phyloP scores from a whole-genome alignment of 805 yeast genomes.

The Saccharomyces kudriavzevii region DNA sequence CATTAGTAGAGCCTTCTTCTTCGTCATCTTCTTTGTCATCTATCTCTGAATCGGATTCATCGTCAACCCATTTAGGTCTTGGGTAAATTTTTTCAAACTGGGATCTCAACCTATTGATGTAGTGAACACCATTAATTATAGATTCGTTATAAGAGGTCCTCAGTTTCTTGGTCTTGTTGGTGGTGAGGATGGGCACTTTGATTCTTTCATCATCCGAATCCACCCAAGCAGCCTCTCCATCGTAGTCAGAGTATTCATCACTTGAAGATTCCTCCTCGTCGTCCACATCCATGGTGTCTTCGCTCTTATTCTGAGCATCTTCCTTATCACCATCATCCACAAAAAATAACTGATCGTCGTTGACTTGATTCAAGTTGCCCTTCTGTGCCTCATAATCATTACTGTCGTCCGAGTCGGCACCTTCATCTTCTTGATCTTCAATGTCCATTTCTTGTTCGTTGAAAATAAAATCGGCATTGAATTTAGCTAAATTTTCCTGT shows the following conservation, averaged over 20 bases:
- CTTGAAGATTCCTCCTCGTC: constrained; percentile 28
- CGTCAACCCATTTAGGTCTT: constrained; percentile 72
- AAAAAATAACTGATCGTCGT: constrained; percentile 21
- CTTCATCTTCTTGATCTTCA: constrained; percentile 21
- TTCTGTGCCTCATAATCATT: constrained; percentile 25
- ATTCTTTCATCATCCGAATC: constrained; percentile 87
- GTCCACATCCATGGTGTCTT: constrained; percentile 37
- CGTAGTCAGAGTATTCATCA: constrained; percentile 29
- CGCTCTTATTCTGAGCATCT: constrained; percentile 16
- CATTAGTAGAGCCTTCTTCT: constrained; percentile 25
- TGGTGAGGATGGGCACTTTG: constrained; percentile 47
- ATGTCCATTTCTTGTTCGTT: constrained; percentile 34
- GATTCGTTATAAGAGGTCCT: constrained; percentile 52
- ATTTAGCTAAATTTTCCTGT: constrained; percentile 53
- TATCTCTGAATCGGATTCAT: constrained; percentile 24
- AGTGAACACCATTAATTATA: constrained; percentile 49
- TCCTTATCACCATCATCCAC: constrained; percentile 20
- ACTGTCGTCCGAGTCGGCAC: constrained; percentile 24
- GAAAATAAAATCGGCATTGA: constrained; percentile 36
- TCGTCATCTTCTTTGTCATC: constrained; percentile 24
- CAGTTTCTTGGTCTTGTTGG: constrained; percentile 62
- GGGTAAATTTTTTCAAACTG: constrained; percentile 73
- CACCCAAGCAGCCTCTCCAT: constrained; percentile 54
- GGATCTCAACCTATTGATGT: constrained; percentile 54
- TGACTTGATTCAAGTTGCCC: constrained; percentile 21